Percentiles rank a stretch among this genome's conserved stretches.
phyloP scores from a whole-genome alignment of 2,329 filamentous ascomycete genomes.

The Stachybotrys elegans region DNA sequence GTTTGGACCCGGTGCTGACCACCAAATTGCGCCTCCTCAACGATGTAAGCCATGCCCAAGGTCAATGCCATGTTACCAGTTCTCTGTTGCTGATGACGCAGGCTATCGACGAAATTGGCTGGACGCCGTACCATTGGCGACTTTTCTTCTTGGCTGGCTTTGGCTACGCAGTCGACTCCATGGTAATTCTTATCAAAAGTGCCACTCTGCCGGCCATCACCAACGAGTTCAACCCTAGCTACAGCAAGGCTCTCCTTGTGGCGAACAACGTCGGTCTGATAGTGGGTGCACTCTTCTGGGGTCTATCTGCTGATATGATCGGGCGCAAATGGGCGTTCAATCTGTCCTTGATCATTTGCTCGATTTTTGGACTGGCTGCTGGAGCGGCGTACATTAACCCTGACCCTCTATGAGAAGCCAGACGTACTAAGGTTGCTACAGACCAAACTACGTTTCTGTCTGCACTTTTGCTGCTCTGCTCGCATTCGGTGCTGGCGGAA shows the following conservation, averaged over 20 bases:
- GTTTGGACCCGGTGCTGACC: constrained; percentile 56
- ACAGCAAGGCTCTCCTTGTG: constrained; percentile 48
- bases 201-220: constrained; percentile 52
- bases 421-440: no score
- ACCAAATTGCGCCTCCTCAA: constrained; percentile 67
- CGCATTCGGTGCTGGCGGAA: constrained; percentile 60
- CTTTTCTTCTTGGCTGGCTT: constrained; percentile 58
- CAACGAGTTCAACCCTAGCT: constrained; percentile 39
- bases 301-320: constrained; percentile 57
- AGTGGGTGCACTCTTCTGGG: constrained; percentile 58
- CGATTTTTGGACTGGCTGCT: constrained; percentile 55
- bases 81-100: no score
- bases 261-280: constrained; percentile 45
- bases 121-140: constrained; percentile 47
- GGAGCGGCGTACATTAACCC: no score
- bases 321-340: constrained; percentile 63
- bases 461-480: constrained; percentile 56
- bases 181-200: constrained; percentile 52
- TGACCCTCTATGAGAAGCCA: no score
- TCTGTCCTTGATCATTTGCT: constrained; percentile 53
- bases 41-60: constrained; percentile 39
- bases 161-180: constrained; percentile 43
- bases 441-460: constrained; percentile 57
- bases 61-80: not conserved
- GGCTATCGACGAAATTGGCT: constrained; percentile 45